phyloP scores from a whole-genome alignment of 805 yeast genomes.

The Ogataea dorogensis region DNA sequence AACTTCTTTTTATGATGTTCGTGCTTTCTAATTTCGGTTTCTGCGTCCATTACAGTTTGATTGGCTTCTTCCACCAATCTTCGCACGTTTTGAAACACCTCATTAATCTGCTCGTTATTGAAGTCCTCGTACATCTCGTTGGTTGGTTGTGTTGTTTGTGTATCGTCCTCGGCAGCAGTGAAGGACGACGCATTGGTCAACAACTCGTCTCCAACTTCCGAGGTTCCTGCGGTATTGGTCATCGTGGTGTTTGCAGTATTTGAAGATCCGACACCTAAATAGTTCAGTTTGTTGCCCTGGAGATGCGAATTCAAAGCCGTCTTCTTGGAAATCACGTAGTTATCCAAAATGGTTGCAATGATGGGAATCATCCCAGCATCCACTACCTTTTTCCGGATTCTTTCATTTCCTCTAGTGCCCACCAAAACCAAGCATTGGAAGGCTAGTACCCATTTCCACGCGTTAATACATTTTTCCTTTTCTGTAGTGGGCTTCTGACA shows the following conservation, averaged over 20 bases:
- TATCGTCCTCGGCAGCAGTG: constrained; percentile 8
- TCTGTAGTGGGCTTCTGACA: constrained; percentile 48
- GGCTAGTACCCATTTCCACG: constrained; percentile 97
- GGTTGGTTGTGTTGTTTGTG: constrained; percentile 5
- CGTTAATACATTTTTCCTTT: constrained; percentile 51
- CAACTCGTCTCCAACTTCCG: constrained; percentile 13
- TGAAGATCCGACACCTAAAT: constrained; percentile 6
- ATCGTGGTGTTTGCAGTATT: constrained; percentile 9
- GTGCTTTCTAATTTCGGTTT: constrained; percentile 27
- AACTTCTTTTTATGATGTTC: constrained; percentile 12
- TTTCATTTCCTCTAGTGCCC: constrained; percentile 91
- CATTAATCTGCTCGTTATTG: constrained; percentile 23
- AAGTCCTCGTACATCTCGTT: constrained; percentile 14
- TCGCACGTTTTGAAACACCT: constrained; percentile 29
- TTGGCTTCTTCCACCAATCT: constrained; percentile 28
- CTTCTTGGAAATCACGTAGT: constrained; percentile 51
- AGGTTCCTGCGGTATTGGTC: constrained; percentile 15
- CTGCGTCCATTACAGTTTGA: constrained; percentile 29
- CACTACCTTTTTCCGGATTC: constrained; percentile 79
- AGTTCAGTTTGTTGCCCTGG: constrained; percentile 12
- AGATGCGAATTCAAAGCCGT: constrained; percentile 22
- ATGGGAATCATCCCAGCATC: constrained; percentile 91
- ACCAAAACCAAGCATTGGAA: constrained; percentile 88
- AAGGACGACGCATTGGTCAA: constrained; percentile 12
- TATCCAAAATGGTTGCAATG: constrained; percentile 87